Evolutionary conservation across 2,329 filamentous ascomycete genomes (phyloP).

Genomic region (Penicillium sp.): DNA sequence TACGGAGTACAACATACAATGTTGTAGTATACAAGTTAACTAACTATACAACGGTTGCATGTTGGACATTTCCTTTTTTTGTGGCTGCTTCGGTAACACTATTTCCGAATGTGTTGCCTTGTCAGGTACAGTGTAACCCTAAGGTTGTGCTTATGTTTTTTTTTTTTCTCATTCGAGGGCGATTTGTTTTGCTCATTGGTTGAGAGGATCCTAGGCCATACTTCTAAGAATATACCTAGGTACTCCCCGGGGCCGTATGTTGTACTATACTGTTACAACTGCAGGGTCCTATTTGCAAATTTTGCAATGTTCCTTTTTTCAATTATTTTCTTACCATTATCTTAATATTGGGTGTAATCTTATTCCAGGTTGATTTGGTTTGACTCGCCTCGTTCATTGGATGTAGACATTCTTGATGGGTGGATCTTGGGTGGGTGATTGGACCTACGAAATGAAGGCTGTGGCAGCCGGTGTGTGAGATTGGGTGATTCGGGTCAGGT

Average conservation of each 20-base stretch:
- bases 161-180: background rate
- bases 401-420: background rate
- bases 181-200: background rate
- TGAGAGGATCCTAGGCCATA: background rate
- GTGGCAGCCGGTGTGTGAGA: constrained; percentile 3
- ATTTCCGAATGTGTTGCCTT: background rate
- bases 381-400: constrained; percentile 1
- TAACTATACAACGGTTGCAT: background rate
- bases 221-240: background rate
- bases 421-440: constrained; percentile 11
- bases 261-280: background rate
- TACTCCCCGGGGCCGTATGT: too few species aligned
- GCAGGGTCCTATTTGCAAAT: background rate
- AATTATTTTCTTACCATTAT: background rate
- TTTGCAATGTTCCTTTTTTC: background rate
- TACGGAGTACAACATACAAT: background rate
- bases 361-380: background rate
- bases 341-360: constrained; percentile 1
- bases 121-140: constrained; percentile 8
- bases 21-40: too few species aligned
- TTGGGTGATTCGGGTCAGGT: background rate
- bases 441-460: background rate
- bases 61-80: background rate
- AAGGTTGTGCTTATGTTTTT: background rate
- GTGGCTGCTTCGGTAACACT: background rate